These are phyloP conservation scores for Vitis hybrid DNA, from an alignment of 177 flowering plant genomes.

Conservation along the genomic window DNA sequence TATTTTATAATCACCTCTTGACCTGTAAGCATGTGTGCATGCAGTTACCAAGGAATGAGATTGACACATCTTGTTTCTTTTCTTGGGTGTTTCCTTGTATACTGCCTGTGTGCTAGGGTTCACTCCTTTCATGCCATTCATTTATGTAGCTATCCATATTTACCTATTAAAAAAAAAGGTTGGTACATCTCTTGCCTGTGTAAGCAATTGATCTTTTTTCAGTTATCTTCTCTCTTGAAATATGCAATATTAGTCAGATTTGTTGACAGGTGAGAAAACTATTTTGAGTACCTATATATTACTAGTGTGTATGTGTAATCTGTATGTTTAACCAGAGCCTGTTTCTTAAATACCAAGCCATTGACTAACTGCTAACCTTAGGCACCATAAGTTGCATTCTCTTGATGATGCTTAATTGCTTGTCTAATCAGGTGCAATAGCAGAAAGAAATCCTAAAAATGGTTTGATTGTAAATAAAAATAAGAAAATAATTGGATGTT, in stretches of 20 bases:
- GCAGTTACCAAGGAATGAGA: not conserved
- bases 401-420: not conserved
- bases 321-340: not conserved
- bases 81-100: too few relatives aligned
- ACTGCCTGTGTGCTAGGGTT: too few relatives aligned
- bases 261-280: not conserved
- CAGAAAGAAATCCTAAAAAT: not conserved
- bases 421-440: not conserved
- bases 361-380: not conserved
- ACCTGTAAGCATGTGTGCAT: not conserved
- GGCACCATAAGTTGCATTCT: not conserved
- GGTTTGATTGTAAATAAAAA: not conserved
- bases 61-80: not conserved
- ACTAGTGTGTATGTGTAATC: not conserved
- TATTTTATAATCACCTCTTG: conserved; percentile 11
- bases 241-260: too few relatives aligned
- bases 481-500: not conserved
- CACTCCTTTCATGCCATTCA: too few relatives aligned
- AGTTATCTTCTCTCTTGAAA: too few relatives aligned
- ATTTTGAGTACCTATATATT: not conserved
- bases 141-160: too few relatives aligned
- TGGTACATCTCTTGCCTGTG: too few relatives aligned
- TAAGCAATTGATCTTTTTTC: too few relatives aligned
- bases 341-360: not conserved
- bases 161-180: too few relatives aligned